These are phyloP conservation scores for Plasmodium falciparum DNA, from an alignment of 169 alveolate genomes.

Conservation along the genomic window DNA sequence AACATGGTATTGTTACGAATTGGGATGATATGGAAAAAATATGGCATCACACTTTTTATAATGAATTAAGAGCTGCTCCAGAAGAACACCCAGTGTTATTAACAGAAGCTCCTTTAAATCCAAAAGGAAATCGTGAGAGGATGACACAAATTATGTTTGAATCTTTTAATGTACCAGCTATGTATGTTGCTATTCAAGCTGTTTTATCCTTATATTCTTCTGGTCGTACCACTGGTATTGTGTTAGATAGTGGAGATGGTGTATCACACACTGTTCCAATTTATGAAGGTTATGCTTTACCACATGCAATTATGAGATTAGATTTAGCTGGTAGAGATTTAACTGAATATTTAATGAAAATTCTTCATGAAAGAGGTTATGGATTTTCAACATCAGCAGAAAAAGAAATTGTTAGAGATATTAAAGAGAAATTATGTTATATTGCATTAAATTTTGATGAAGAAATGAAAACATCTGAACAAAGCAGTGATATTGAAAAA, in stretches of 20 bases:
- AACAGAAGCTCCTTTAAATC: constrained; percentile 98
- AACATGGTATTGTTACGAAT: constrained; percentile 98
- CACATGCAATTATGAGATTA: constrained; percentile 96
- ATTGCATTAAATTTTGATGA: constrained; percentile 97
- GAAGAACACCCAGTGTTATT: constrained; percentile 97
- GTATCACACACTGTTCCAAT: constrained; percentile 99
- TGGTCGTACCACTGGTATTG: constrained; percentile 99
- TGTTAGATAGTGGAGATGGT: constrained; percentile 99
- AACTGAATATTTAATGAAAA: constrained; percentile 95
- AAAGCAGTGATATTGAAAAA: constrained; percentile 89
- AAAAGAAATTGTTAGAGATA: constrained; percentile 97
- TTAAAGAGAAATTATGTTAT: constrained; percentile 98
- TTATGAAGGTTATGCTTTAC: constrained; percentile 99
- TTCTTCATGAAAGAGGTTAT: constrained; percentile 97
- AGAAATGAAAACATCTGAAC: constrained; percentile 93
- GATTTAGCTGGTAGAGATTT: constrained; percentile 99
- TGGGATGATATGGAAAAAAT: constrained; percentile 99
- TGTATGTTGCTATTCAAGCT: constrained; percentile 98
- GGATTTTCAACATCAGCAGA: constrained; percentile 97
- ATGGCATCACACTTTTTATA: constrained; percentile 98
- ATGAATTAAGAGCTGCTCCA: constrained; percentile 97
- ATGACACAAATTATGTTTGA: constrained; percentile 98
- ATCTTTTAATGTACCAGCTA: constrained; percentile 98
- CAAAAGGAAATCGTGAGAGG: constrained; percentile 97
- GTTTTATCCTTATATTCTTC: constrained; percentile 98